Conservation (phyloP, 352 stramenopile species). For the Phytophthora ramorum region DNA sequence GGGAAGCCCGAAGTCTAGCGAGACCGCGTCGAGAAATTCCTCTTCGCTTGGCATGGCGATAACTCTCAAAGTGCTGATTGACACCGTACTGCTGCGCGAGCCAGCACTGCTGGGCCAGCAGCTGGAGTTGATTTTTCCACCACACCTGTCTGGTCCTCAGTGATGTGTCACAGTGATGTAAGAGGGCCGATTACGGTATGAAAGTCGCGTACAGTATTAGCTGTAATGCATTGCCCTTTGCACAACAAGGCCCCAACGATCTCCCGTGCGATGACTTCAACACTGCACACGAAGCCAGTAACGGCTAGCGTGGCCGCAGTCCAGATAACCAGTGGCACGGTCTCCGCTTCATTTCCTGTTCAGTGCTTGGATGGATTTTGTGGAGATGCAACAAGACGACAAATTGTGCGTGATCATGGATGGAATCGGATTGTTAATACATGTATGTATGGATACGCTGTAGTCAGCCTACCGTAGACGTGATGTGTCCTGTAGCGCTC, state of each 20-base stretch:
- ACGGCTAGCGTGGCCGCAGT: neutral
- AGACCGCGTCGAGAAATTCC: neutral
- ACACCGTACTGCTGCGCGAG: no score
- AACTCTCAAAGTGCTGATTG: neutral
- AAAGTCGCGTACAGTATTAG: no score
- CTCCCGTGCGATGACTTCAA: no score
- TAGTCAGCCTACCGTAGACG: neutral
- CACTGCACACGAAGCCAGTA: no score
- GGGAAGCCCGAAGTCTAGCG: neutral
- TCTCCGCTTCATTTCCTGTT: no score
- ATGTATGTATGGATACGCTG: no score
- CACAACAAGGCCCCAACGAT: no score
- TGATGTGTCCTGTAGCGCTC: neutral
- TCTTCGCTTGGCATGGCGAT: neutral
- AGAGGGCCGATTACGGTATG: no score
- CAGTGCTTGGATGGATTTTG: neutral
- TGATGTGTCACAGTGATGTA: neutral
- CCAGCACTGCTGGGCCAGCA: no score
- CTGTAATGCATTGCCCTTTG: no score
- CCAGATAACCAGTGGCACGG: neutral
- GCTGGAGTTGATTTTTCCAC: neutral
- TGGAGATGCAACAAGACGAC: neutral
- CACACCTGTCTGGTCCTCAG: neutral
- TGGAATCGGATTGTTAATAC: neutral
- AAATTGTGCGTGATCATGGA: neutral